Evolutionary conservation across 495 filamentous ascomycete species (phyloP), one percentile per base, ranked within the genome.

Genomic region (Penicillium dipodomyicola): DNA sequence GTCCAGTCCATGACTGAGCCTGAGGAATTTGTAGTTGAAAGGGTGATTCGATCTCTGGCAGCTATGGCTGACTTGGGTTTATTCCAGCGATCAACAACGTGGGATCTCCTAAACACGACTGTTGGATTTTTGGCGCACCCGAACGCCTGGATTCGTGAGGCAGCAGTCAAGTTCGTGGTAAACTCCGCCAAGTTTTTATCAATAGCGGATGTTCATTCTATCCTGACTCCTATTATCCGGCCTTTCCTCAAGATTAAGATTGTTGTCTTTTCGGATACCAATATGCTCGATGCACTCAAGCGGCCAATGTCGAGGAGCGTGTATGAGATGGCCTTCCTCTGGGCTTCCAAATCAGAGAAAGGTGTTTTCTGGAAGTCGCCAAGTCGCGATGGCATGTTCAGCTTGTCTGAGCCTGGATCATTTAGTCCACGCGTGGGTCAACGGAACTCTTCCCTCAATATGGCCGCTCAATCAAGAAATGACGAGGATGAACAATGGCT

Each of bases 401-500:
- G 80, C 15, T 82, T 91, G 44, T 82, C 81, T 17, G 62, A 68
- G 25, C 58, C 62, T 27, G 70, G 72, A 15, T 51, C 59, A 41
- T 52, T 68, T 5, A 47, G 65, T 40, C 59, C 64, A 17, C 66
- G 62, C 29, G 52, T 64, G 30, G 63, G 67, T 25, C 69, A 72
- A 23, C 67, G 56, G 47, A 55, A 43, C 49, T 54, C 58, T 8
- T 52, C 41, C 4, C 49, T 56, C 11, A 79, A 82, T n/a, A 57
- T 81, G 30, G 63, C 60, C 44, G 54, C 70, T 25, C 66, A 76
- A 2, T 49, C 69, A 15, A 91, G 83, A 65, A 96, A 93, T 63
- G 92, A 96, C n/a, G 93, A 97, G 68, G 95, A 99, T 68, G 91
- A 97, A 54, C 85, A 92, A 64, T 99, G 95, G 95, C 77, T 99